Percentiles rank a stretch among this genome's conserved stretches.
phyloP scores from a whole-genome alignment of 441 rosid genomes.

The Brassica hybrid region DNA sequence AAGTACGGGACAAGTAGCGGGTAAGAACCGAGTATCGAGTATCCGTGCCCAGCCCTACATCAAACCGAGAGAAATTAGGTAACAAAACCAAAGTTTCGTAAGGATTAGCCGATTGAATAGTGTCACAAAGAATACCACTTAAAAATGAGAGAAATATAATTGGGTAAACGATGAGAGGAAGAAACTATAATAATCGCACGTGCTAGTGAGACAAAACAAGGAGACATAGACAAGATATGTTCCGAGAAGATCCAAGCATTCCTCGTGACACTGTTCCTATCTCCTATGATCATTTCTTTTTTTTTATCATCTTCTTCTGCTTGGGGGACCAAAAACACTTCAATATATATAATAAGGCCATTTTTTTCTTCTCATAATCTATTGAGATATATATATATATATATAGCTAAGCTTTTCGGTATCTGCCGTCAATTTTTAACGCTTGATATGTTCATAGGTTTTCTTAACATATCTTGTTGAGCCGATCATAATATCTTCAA shows the following conservation, averaged over 20 bases:
- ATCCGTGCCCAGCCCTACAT: background rate
- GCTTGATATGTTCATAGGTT: constrained; percentile 21
- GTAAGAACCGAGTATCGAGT: too few species aligned
- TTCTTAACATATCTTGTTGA: background rate
- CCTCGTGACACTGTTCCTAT: constrained; percentile 45
- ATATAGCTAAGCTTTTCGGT: constrained; percentile 16
- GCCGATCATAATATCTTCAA: constrained; percentile 8
- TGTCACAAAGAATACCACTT: background rate
- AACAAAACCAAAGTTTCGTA: constrained; percentile 17
- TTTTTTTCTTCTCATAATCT: too few species aligned
- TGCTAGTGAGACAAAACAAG: constrained; percentile 36
- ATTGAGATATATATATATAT: too few species aligned
- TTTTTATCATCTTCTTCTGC: constrained; percentile 37
- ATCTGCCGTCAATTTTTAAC: constrained; percentile 23
- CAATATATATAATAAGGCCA: constrained; percentile 26
- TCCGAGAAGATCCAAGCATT: constrained; percentile 42
- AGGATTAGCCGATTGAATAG: constrained; percentile 5
- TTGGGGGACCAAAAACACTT: constrained; percentile 45
- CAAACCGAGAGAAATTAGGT: constrained; percentile 30
- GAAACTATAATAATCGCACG: constrained; percentile 34
- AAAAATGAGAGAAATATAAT: constrained; percentile 14
- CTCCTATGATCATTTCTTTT: constrained; percentile 34
- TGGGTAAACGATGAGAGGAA: constrained; percentile 16
- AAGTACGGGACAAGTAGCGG: too few species aligned
- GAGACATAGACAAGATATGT: constrained; percentile 41